Base-by-base conservation (phyloP, 805 yeast genomes). In the Cyberlindnera saturnus region DNA sequence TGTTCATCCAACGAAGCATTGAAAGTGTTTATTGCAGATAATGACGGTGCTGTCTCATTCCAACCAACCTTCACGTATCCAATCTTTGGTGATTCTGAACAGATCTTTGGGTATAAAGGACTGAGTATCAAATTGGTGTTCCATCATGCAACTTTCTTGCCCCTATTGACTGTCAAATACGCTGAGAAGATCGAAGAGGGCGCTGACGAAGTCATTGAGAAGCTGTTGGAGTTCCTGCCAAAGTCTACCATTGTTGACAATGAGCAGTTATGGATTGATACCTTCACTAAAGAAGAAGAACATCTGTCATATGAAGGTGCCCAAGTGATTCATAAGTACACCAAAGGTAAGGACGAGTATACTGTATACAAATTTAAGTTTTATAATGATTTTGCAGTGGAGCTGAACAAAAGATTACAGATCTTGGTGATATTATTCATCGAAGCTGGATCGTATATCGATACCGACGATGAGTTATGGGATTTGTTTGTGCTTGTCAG, bases 381-480 rank as follows among this genome's bases (percentile, higher is more conserved):
- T 3, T 53, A 59, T 11, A 71, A 69, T 37, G 57, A 56, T 0
- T 56, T 55, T 6, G 79, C 81, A 0, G 52, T 64, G 37, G 77
- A 74, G 48, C 61, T 88, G 40, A 90, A 82, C 54, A 64, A 71
- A 39, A 65, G 96, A 46, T 70, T 89, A 50, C 95, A 88, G 52
- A 79, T 90, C 2, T 77, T 93, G 52, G 86, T 86, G 14, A 66
- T 91, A 23, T 68, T 93, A 10, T 89, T 82, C 65, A 91, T 93
- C 52, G 99, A 93, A 60, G 98, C 96, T 0, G 98, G 96, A 2
- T 80, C 95, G 1, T 86, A 78, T 55, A 88, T 93, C 43, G 96
- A 90, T 57, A 71, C 73, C 33, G 62, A 62, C 0, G 99, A 93
- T 62, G 71, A 73, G 8, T 70, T 75, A 15, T 93, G 99, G 99